Percentiles rank a stretch among this genome's conserved stretches.
Evolutionary conservation across 306 rosid species (phyloP).

Genomic region (Begonia fuchsioides): DNA sequence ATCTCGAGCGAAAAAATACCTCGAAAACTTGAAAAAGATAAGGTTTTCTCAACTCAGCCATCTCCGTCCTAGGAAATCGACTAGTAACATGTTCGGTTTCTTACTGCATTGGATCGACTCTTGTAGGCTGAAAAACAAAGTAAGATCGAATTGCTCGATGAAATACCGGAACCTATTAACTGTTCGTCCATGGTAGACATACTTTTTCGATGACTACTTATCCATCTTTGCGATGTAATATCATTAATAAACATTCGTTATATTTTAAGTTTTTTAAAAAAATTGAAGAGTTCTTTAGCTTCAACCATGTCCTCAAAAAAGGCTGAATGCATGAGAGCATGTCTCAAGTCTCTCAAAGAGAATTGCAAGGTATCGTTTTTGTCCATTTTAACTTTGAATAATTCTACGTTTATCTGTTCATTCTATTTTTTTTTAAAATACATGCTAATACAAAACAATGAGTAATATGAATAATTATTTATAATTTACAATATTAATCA

Average conservation of each 20-base stretch:
- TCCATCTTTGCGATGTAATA: no score
- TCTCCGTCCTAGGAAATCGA: no score
- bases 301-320: slow-evolving; percentile 66
- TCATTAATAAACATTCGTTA: no score
- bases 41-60: slow-evolving; percentile 24
- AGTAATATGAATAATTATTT: no score
- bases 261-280: not conserved
- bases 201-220: no score
- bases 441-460: no score
- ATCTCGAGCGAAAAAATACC: slow-evolving; percentile 47
- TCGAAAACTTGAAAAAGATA: slow-evolving; percentile 60
- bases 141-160: slow-evolving; percentile 70
- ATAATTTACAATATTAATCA: no score
- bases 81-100: not conserved
- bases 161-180: slow-evolving; percentile 54
- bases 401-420: no score
- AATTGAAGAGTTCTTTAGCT: slow-evolving; percentile 52
- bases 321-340: slow-evolving; percentile 87
- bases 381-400: no score
- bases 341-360: slow-evolving; percentile 82
- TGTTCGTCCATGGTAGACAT: slow-evolving; percentile 9
- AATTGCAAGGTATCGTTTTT: slow-evolving; percentile 58
- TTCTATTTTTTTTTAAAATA: no score
- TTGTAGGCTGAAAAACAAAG: slow-evolving; percentile 10
- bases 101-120: not conserved